These are phyloP conservation scores for Candolleomyces eurysporus DNA, from an alignment of 768 basidiomycete species.

Conservation along the genomic window DNA sequence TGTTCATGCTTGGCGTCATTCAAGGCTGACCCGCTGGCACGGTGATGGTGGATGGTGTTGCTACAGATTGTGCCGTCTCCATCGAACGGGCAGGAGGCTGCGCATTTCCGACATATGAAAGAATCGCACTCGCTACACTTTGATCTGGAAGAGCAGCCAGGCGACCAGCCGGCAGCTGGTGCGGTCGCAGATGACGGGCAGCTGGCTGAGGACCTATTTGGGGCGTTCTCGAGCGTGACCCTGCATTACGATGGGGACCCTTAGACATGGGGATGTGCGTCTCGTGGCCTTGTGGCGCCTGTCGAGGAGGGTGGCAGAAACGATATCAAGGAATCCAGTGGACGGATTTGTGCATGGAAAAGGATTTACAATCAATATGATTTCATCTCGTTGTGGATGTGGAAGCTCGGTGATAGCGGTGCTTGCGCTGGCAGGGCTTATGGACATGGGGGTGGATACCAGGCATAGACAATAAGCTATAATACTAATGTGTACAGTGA, in stretches of 20 bases:
- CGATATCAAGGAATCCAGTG: conserved; percentile 12
- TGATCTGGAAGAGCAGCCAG: conserved; percentile 74
- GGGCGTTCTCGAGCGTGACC: conserved; percentile 88
- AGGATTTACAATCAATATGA: not conserved
- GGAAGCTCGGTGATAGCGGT: conserved; percentile 4
- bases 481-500: no score
- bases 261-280: conserved; percentile 11
- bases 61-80: conserved; percentile 75
- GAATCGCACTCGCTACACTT: conserved; percentile 92
- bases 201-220: conserved; percentile 66
- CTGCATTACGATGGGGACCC: conserved; percentile 77
- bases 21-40: no score
- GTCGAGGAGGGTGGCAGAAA: not conserved
- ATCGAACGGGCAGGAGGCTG: conserved; percentile 77
- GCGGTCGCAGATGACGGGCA: conserved; percentile 34
- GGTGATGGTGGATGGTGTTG: no score
- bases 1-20: not conserved
- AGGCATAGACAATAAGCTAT: no score
- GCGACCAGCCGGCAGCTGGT: conserved; percentile 27
- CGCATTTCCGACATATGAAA: conserved; percentile 87
- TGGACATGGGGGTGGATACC: not conserved
- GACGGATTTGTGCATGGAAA: conserved; percentile 1
- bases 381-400: not conserved
- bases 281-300: no score
- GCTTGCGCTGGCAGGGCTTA: not conserved